Conservation (phyloP, 73 alveolate species). For the Paraurostyla sp. region DNA sequence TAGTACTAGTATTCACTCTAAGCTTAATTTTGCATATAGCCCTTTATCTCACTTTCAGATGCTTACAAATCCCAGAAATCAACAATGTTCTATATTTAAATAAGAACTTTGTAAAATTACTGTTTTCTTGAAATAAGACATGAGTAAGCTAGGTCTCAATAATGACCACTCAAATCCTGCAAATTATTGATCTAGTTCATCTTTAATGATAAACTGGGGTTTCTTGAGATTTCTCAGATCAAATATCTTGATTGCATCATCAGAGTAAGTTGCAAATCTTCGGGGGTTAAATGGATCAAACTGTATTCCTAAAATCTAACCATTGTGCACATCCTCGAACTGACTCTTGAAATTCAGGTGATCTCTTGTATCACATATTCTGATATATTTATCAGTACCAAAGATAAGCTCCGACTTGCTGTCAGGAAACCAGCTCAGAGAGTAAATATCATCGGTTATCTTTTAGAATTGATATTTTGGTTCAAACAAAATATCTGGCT, state of each 20-base stretch:
- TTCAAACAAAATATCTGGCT: slow-evolving; percentile 36
- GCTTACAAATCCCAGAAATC: slow-evolving; percentile 2
- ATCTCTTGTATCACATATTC: slow-evolving; percentile 53
- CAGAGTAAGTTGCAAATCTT: slow-evolving; percentile 30
- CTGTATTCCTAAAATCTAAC: background rate
- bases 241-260: slow-evolving; percentile 27
- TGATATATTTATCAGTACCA: slow-evolving; percentile 29
- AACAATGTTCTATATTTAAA: background rate
- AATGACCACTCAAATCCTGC: slow-evolving; percentile 48
- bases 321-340: slow-evolving; percentile 32
- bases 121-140: background rate
- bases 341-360: background rate
- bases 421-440: slow-evolving; percentile 32
- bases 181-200: background rate
- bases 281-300: slow-evolving; percentile 38
- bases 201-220: slow-evolving; percentile 5
- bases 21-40: no score
- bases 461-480: slow-evolving; percentile 20
- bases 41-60: background rate
- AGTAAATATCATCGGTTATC: slow-evolving; percentile 32
- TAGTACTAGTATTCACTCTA: background rate
- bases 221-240: slow-evolving; percentile 23
- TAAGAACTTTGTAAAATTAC: background rate
- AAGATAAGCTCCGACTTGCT: background rate
- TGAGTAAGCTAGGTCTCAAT: background rate